Percentiles rank a stretch among this genome's conserved stretches.
Evolutionary conservation across 805 yeast genomes (phyloP).

Genomic region (Cyberlindnera japonica): DNA sequence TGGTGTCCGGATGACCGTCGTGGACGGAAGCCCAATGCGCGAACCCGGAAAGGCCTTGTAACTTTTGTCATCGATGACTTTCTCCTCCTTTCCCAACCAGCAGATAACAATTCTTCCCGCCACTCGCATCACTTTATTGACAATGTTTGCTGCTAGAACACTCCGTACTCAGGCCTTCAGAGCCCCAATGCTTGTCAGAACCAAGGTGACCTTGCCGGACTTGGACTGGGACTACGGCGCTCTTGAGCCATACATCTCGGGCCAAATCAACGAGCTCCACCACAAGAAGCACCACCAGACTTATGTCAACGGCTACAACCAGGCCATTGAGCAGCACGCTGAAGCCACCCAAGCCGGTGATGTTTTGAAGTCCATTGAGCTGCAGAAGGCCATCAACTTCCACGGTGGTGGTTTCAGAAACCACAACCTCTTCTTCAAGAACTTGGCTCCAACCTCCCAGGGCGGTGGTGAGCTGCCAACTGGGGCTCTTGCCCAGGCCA

Average conservation of each 20-base stretch:
- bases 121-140: background rate
- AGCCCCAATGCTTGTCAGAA: conserved; percentile 36
- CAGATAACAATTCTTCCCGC: background rate
- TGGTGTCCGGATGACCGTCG: too few species aligned
- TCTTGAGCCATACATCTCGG: conserved; percentile 82
- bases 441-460: conserved; percentile 67
- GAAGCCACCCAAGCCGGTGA: conserved; percentile 62
- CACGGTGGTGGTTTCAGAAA: conserved; percentile 91
- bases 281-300: conserved; percentile 92
- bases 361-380: conserved; percentile 52
- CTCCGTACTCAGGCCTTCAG: conserved; percentile 22
- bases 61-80: background rate
- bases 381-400: conserved; percentile 78
- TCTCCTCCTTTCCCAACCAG: conserved; percentile 1
- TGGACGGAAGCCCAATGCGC: too few species aligned
- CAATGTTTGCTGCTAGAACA: conserved; percentile 27
- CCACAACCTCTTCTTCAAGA: conserved; percentile 86
- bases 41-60: too few species aligned
- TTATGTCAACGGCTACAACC: conserved; percentile 80
- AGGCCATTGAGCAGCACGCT: conserved; percentile 67
- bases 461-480: conserved; percentile 73
- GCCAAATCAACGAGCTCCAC: conserved; percentile 82
- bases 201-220: conserved; percentile 74
- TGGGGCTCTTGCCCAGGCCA: conserved; percentile 56
- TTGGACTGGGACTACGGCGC: conserved; percentile 82